Base-by-base conservation (phyloP, 2,329 filamentous ascomycete genomes). In the Pyrenochaeta sp. region DNA sequence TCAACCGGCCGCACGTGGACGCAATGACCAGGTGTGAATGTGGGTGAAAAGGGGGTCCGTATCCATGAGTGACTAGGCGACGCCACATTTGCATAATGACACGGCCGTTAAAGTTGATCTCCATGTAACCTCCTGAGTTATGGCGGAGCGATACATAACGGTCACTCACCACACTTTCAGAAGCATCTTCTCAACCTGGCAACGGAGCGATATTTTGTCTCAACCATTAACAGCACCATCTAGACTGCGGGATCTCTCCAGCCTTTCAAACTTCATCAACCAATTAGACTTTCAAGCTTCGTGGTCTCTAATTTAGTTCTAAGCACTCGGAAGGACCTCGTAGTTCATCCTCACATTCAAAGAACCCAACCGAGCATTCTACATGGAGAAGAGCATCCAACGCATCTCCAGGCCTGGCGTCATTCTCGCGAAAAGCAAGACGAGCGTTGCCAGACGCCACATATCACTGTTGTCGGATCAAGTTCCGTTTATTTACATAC, bases 1-100 rank as follows among this genome's bases (percentile, higher is more conserved):
- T 54, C 59, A 53, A 57, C 46, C 54, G 58, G 55, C 50, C 34
- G 58, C 62, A 63, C 62, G 64, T 65, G 64, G 64, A 50, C 49
- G 64, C 64, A 59, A 51, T 62, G 58, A 55, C 61, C 61, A 59
- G 49, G 36, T 19, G 54, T 57, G 56, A 58, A 54, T 47, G 55
- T 58, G 50, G 60, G 52, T 53, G 55, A 61, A 58, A 57, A 50
- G 51, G 52, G 57, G 39, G 22, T 32, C 19, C 25, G 13, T 24
- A n/a, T 30, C 13, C 45, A 47, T 34, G 28, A n/a, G 9, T 28
- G 15, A 24, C 28, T 32, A 32, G 45, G 15, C 15, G 36, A 39
- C 36, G 36, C 36, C 36, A 39, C 32, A 36, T 36, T 19, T 36
- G 32, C 32, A 4, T 13, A 36, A 30, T 9, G 28, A 30, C 28